These are phyloP conservation scores for Calocybe gambosa DNA, from an alignment of 1,284 basidiomycete species.

Conservation along the genomic window DNA sequence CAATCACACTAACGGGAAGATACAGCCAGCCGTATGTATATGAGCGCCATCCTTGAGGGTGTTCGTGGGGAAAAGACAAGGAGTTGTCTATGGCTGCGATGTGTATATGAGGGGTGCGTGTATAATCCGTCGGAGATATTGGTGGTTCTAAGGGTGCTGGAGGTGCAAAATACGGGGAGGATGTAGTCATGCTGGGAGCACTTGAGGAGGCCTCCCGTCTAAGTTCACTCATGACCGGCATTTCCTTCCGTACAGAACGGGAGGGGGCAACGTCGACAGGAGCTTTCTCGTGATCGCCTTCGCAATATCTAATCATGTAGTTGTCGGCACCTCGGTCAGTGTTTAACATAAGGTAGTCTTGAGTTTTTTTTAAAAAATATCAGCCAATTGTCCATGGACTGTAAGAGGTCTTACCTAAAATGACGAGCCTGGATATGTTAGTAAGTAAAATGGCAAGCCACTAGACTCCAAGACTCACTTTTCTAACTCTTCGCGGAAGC, in stretches of 20 bases:
- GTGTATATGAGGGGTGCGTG: constrained; percentile 59
- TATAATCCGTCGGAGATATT: constrained; percentile 35
- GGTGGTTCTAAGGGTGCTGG: constrained; percentile 27
- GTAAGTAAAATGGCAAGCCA: neutral
- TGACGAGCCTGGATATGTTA: constrained; percentile 54
- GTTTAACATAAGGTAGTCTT: constrained; percentile 86
- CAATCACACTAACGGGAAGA: constrained; percentile 81
- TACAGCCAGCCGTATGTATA: constrained; percentile 93
- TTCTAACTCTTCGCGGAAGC: constrained; percentile 83
- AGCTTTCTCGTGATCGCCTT: constrained; percentile 66
- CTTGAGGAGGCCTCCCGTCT: constrained; percentile 40
- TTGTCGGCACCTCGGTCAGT: constrained; percentile 82
- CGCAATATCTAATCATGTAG: constrained; percentile 86
- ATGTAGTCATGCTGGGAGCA: constrained; percentile 31
- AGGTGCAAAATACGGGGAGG: constrained; percentile 29
- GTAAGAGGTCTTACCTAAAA: constrained; percentile 49
- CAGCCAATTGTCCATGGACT: neutral
- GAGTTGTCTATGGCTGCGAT: constrained; percentile 93
- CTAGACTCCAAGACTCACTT: constrained; percentile 47
- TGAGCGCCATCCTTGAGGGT: constrained; percentile 85
- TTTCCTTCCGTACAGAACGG: constrained; percentile 52
- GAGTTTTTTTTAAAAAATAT: constrained; percentile 2
- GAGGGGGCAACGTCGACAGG: constrained; percentile 74
- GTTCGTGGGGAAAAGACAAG: constrained; percentile 84
- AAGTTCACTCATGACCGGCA: constrained; percentile 68